These are phyloP conservation scores for Geotrichum phurueaensis DNA, from an alignment of 1,139 yeast species.

Conservation along the genomic window DNA sequence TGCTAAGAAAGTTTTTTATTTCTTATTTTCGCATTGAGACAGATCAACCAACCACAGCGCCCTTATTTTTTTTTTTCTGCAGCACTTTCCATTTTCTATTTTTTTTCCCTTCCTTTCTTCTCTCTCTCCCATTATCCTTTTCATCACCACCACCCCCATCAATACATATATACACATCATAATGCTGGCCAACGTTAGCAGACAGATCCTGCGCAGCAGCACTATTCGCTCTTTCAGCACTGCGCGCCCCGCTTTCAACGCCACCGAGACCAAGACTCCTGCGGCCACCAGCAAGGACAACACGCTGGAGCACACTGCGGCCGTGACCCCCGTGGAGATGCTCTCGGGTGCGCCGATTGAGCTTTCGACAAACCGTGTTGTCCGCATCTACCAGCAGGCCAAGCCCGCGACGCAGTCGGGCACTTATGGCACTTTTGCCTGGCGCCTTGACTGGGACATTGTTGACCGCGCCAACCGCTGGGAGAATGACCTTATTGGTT, in stretches of 20 bases:
- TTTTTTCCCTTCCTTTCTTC: not conserved
- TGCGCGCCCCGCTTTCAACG: not conserved
- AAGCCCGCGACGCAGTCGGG: slow-evolving; percentile 84
- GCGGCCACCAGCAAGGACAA: not conserved
- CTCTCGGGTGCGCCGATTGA: slow-evolving; percentile 79
- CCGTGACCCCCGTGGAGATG: slow-evolving; percentile 47
- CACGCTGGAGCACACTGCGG: slow-evolving; percentile 13
- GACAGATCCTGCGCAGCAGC: not conserved
- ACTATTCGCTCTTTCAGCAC: not conserved
- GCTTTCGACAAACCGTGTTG: slow-evolving; percentile 56
- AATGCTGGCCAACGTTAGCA: not conserved
- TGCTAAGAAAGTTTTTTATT: too few species aligned
- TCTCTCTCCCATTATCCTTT: not conserved
- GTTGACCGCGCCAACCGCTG: slow-evolving; percentile 74
- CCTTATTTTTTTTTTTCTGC: too few species aligned
- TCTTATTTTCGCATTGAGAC: too few species aligned
- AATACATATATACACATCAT: not conserved
- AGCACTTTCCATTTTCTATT: too few species aligned
- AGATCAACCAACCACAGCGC: not conserved
- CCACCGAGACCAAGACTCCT: not conserved
- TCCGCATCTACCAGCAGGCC: slow-evolving; percentile 70
- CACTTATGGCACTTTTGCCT: slow-evolving; percentile 39
- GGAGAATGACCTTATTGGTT: slow-evolving; percentile 88
- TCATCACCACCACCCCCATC: not conserved
- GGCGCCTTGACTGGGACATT: slow-evolving; percentile 86